Base-by-base conservation (phyloP, 164 flowering plant species). In the Platanus orientalis region DNA sequence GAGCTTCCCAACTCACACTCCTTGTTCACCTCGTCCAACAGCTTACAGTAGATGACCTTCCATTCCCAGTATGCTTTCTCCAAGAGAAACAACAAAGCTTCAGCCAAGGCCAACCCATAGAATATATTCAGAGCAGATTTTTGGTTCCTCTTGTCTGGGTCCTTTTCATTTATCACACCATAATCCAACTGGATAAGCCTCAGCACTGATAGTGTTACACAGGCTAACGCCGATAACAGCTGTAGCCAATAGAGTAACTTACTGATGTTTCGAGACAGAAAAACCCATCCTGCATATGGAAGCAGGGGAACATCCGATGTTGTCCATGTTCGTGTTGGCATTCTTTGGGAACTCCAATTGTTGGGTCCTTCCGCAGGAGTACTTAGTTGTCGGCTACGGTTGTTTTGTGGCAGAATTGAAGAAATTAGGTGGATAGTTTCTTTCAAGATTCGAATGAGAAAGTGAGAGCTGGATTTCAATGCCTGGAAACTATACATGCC, bases 61-160 rank as follows among this genome's bases (percentile, higher is more conserved):
- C 85, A 88, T 40, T 91, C 97, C 93, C 96, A 91, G 54, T 91
- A 94, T 14, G 85, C 79, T 69, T 86, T 94, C 79, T 94, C 99
- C 70, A 79, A 32, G 27, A 94, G 78, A 69, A 94, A 94, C 73
- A 86, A 39, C 63, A 84, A 64, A 61, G 97, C 99, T 71, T 94
- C 99, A 1, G 97, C 85, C 56, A 91, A 71, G 5, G 96, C 97
- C 75, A 94, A 71, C 6, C 82, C 57, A 57, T 94, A 91, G 82
- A 94, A 94, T 21, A 94, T 88, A 29, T 63, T 73, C 65, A 94
- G 75, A 47, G 99, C 99, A 0, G 87, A 62, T 53, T 84, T 64
- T 42, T 87, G 60, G 73, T 89, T 89, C 75, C 80, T 81, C 73
- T 81, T 91, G 54, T 89, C 95, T 1, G 77, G 70, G 44, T 90